A percentile compares a stretch with the other conserved stretches of the same genome.
Conservation (phyloP, 2,329 filamentous ascomycete species). For the Monilinia fructigena region DNA sequence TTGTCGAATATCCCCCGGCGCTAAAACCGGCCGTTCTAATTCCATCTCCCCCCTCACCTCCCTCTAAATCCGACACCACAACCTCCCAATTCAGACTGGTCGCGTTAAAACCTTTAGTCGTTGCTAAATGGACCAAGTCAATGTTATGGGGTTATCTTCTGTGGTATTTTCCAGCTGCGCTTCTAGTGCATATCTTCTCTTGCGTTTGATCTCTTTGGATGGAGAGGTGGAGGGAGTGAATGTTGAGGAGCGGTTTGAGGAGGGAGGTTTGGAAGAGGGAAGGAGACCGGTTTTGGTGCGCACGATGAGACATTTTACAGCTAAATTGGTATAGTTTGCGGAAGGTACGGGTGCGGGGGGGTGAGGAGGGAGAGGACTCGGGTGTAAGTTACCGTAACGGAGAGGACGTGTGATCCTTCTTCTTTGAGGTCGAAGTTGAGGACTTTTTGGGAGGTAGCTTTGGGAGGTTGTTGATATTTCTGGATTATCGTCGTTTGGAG, state of each 20-base stretch:
- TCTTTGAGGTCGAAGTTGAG: constrained; percentile 87
- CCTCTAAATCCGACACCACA: constrained; percentile 24
- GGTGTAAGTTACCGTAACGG: constrained; percentile 91
- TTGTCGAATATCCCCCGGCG: constrained; percentile 64
- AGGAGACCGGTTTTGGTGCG: constrained; percentile 76
- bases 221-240: not conserved
- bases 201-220: not conserved
- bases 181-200: constrained; percentile 70
- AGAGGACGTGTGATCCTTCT: constrained; percentile 89
- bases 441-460: constrained; percentile 68
- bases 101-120: constrained; percentile 51
- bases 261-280: constrained; percentile 28
- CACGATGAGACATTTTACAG: constrained; percentile 83
- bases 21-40: constrained; percentile 58
- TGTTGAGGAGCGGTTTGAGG: constrained; percentile 30
- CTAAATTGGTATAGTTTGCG: constrained; percentile 96
- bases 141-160: constrained; percentile 75
- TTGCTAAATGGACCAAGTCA: constrained; percentile 64
- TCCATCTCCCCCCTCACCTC: constrained; percentile 35
- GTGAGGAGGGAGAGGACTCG: constrained; percentile 68
- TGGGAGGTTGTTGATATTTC: not conserved
- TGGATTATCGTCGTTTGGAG: not conserved
- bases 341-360: constrained; percentile 62
- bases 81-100: constrained; percentile 58
- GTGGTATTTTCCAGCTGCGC: constrained; percentile 89